These are phyloP conservation scores for Lithospermum erythrorhizon DNA, from an alignment of 257 asterid species.

Conservation along the genomic window DNA sequence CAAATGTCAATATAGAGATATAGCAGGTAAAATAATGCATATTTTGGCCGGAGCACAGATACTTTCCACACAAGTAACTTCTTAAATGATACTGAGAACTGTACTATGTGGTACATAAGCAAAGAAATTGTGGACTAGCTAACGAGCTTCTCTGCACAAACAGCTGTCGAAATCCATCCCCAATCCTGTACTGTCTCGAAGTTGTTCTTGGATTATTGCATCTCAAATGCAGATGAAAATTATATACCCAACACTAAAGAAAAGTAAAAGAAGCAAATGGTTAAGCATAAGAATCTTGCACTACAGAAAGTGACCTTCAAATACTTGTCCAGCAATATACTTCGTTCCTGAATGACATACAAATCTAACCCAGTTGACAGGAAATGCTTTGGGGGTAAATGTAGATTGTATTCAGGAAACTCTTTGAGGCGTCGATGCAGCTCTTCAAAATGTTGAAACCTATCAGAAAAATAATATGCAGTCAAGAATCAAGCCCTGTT, in stretches of 20 bases:
- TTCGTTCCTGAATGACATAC: constrained; percentile 67
- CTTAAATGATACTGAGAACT: no score
- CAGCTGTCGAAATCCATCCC: no score
- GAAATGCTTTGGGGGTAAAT: constrained; percentile 97
- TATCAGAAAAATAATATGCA: constrained; percentile 21
- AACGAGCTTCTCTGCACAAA: no score
- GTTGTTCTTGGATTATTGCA: no score
- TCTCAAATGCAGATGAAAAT: neutral
- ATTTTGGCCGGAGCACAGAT: no score
- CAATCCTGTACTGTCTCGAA: no score
- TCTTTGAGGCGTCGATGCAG: constrained; percentile 93
- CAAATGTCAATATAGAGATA: neutral
- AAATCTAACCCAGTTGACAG: constrained; percentile 81
- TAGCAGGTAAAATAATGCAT: no score
- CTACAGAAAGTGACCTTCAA: constrained; percentile 55
- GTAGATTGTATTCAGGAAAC: constrained; percentile 79
- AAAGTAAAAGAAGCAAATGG: neutral
- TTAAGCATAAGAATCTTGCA: constrained; percentile 11
- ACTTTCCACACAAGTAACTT: no score
- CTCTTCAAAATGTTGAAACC: constrained; percentile 95
- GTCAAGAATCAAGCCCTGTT: constrained; percentile 2
- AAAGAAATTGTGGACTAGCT: no score
- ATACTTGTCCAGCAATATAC: constrained; percentile 81
- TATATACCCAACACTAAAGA: constrained; percentile 1
- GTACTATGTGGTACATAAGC: no score